These are phyloP conservation scores for Raffaelea arxii DNA, from an alignment of 2,329 filamentous ascomycete species.

Conservation along the genomic window DNA sequence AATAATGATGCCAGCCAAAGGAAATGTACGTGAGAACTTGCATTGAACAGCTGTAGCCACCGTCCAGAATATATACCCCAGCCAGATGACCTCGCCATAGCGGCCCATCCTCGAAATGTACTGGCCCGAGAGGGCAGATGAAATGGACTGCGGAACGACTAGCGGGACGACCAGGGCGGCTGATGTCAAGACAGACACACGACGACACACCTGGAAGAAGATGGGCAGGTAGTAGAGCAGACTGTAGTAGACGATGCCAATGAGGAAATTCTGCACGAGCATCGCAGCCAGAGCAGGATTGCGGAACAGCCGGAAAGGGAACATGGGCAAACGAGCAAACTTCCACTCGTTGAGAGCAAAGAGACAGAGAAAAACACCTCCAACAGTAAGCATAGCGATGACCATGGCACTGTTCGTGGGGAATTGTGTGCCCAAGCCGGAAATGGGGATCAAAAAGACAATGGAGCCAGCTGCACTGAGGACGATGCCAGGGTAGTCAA, in stretches of 20 bases:
- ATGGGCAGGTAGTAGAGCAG: not conserved
- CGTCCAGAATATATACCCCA: slow-evolving; percentile 24
- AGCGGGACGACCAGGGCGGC: slow-evolving; percentile 20
- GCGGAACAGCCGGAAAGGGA: slow-evolving; percentile 1
- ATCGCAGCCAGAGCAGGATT: not conserved
- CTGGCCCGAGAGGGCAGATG: slow-evolving; percentile 20
- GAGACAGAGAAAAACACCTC: not conserved
- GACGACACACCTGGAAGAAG: not conserved
- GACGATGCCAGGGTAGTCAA: slow-evolving; percentile 48
- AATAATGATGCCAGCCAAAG: slow-evolving; percentile 16
- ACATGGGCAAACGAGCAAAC: not conserved
- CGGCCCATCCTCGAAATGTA: slow-evolving; percentile 18
- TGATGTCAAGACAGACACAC: slow-evolving; percentile 16
- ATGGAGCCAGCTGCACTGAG: slow-evolving; percentile 42
- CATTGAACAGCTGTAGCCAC: slow-evolving; percentile 7
- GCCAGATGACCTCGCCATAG: slow-evolving; percentile 19
- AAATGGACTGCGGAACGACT: slow-evolving; percentile 17
- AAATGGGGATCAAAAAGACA: slow-evolving; percentile 53
- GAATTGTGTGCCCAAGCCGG: slow-evolving; percentile 24
- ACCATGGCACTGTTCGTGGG: not conserved
- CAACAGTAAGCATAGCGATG: not conserved
- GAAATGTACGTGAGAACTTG: not conserved
- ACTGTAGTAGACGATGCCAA: not conserved
- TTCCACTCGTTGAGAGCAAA: slow-evolving; percentile 2
- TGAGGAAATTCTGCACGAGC: not conserved